Conservation (phyloP, 768 basidiomycete genomes). For the Cyclocybe aegerita region DNA sequence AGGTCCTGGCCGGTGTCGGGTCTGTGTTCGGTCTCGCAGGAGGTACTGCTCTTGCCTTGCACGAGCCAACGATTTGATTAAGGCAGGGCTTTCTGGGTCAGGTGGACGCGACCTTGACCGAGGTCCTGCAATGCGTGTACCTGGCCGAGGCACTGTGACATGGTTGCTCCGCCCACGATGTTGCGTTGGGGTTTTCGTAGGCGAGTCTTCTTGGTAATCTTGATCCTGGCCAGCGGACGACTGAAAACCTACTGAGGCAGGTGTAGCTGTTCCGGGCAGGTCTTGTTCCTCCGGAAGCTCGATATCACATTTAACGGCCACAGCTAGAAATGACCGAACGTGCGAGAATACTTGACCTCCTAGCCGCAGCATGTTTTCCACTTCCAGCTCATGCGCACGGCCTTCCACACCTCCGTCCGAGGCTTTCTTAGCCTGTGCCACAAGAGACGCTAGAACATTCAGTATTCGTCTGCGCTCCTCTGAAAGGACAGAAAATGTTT, state of each 20-base stretch:
- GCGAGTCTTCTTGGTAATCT: slow-evolving; percentile 24
- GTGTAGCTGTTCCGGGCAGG: slow-evolving; percentile 24
- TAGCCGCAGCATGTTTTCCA: slow-evolving; percentile 76
- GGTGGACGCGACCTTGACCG: slow-evolving; percentile 20
- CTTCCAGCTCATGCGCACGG: slow-evolving; percentile 51
- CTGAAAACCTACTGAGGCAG: slow-evolving; percentile 14
- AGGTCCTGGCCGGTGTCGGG: slow-evolving; percentile 42
- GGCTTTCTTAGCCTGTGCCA: slow-evolving; percentile 73
- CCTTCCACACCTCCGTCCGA: slow-evolving; percentile 50
- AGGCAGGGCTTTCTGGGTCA: slow-evolving; percentile 13
- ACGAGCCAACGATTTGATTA: slow-evolving; percentile 18
- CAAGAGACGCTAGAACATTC: slow-evolving; percentile 76
- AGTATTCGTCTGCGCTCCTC: slow-evolving; percentile 83
- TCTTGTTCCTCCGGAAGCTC: slow-evolving; percentile 57
- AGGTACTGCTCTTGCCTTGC: slow-evolving; percentile 40
- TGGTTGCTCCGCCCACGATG: slow-evolving; percentile 24
- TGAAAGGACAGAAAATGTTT: slow-evolving; percentile 61
- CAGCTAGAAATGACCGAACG: slow-evolving; percentile 76
- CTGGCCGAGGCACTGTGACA: slow-evolving; percentile 14
- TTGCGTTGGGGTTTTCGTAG: slow-evolving; percentile 35
- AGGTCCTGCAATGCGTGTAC: slow-evolving; percentile 21
- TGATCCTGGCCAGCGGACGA: slow-evolving; percentile 17
- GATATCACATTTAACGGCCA: slow-evolving; percentile 74
- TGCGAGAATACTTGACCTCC: slow-evolving; percentile 80
- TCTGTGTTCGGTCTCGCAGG: slow-evolving; percentile 32